phyloP scores from a whole-genome alignment of 2,329 filamentous ascomycete genomes.

The Apiospora pterosperma region DNA sequence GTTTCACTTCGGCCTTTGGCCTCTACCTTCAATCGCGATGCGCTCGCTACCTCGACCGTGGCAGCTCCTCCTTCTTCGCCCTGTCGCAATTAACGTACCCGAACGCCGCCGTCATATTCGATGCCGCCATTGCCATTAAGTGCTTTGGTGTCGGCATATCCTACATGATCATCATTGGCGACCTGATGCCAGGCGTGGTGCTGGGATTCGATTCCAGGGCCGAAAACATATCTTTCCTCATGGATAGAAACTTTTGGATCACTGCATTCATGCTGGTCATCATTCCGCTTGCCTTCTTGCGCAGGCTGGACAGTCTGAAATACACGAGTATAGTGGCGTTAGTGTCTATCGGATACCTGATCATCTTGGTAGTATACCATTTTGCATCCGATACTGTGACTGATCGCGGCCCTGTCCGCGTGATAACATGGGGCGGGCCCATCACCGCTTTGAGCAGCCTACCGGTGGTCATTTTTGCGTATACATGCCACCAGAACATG shows the following conservation, averaged over 20 bases:
- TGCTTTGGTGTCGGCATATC: slow-evolving; percentile 97
- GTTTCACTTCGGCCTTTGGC: slow-evolving; percentile 82
- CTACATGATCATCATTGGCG: slow-evolving; percentile 97
- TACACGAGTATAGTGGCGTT: slow-evolving; percentile 93
- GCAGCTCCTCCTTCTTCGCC: slow-evolving; percentile 90
- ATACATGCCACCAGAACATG: slow-evolving; percentile 99
- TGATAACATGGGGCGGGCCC: slow-evolving; percentile 76
- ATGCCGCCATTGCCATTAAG: slow-evolving; percentile 93
- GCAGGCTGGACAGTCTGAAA: slow-evolving; percentile 89
- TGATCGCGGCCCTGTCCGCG: slow-evolving; percentile 69
- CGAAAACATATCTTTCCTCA: slow-evolving; percentile 66
- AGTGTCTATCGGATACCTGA: slow-evolving; percentile 89
- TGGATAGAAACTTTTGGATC: slow-evolving; percentile 95
- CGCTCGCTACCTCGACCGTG: slow-evolving; percentile 87
- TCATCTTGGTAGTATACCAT: slow-evolving; percentile 90
- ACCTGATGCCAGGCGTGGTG: slow-evolving; percentile 94
- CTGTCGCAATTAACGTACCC: slow-evolving; percentile 95
- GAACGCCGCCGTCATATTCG: slow-evolving; percentile 91
- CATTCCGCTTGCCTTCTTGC: slow-evolving; percentile 89
- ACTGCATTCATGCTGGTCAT: slow-evolving; percentile 96
- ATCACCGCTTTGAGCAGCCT: slow-evolving; percentile 79
- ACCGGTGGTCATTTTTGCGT: slow-evolving; percentile 97
- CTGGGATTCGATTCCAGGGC: slow-evolving; percentile 69
- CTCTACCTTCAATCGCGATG: slow-evolving; percentile 93
- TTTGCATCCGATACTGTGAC: slow-evolving; percentile 76